Evolutionary conservation across 768 basidiomycete genomes (phyloP), one percentile per base, ranked within the genome.

Genomic region (Suillus alpinus): DNA sequence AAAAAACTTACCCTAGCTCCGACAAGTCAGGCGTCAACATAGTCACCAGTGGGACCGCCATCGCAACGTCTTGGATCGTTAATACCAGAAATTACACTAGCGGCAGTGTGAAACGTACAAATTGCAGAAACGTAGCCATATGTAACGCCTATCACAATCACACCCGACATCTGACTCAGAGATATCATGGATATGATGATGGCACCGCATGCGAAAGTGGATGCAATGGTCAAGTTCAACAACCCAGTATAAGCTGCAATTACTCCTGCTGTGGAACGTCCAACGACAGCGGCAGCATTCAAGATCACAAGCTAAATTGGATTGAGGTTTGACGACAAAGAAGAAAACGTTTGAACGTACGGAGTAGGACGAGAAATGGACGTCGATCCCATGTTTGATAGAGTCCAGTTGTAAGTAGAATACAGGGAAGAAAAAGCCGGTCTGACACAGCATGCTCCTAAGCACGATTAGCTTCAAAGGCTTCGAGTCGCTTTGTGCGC

Each of bases 391-490:
- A 51, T 83, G 83, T 59, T 74, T 74, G 14, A 84, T 75, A 3
- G 85, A 77, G 51, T 83, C 79, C 6, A 86, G 66, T 64, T 88
- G 86, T 20, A 88, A 72, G 68, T 85, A 87, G 69, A 83, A 86
- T 47, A 81, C 75, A 0, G 85, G 83, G 55, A 80, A 83, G 60
- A 77, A 79, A 34, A 83, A 68, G 0, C 79, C 82, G 3, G 76
- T 61, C 52, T 53, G 52, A 10, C 20, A 76, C 12, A 69, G 50
- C 18, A 49, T 62, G 20, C 64, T 67, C 39, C 71, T 72, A 51
- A 29, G 20, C 3, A 23, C 16, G 34, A 50, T 39, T 18, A 12
- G 32, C 60, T 4, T 69, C 67, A 20, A 29, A 29, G 4, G 18
- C 14, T 16, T 34, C 18, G 31, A 53, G 14, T 14, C 20, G 6